These are phyloP conservation scores for Pisolithus orientalis DNA, from an alignment of 768 basidiomycete genomes.

Conservation along the genomic window DNA sequence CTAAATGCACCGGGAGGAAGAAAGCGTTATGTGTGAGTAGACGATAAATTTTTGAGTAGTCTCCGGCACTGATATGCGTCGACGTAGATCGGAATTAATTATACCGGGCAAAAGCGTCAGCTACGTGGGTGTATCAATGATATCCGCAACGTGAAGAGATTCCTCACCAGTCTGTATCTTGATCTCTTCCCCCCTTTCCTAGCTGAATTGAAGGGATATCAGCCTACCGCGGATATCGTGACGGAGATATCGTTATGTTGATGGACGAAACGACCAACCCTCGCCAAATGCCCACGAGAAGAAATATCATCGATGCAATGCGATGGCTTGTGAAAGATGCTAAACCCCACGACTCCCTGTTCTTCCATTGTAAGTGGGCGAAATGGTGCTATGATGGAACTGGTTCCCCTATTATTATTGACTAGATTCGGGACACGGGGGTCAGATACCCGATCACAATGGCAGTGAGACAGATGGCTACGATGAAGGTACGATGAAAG, in stretches of 20 bases:
- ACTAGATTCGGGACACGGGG: slow-evolving; percentile 91
- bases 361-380: slow-evolving; percentile 55
- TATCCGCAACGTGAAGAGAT: slow-evolving; percentile 59
- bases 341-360: slow-evolving; percentile 62
- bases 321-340: slow-evolving; percentile 67
- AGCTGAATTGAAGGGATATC: background rate
- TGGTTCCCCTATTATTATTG: background rate
- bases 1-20: slow-evolving; percentile 43
- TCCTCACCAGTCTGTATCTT: slow-evolving; percentile 50
- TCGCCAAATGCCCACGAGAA: slow-evolving; percentile 42
- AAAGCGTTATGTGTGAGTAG: slow-evolving; percentile 42
- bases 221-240: slow-evolving; percentile 42
- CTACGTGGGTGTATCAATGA: slow-evolving; percentile 82
- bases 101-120: slow-evolving; percentile 54
- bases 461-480: slow-evolving; percentile 77
- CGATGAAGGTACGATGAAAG: slow-evolving; percentile 58
- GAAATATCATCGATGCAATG: slow-evolving; percentile 55
- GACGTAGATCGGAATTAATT: slow-evolving; percentile 75
- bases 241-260: slow-evolving; percentile 53
- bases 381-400: background rate
- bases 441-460: slow-evolving; percentile 71
- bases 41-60: background rate
- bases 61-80: background rate
- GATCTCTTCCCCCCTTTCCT: background rate
- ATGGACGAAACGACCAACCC: slow-evolving; percentile 40